phyloP scores from a whole-genome alignment of 352 stramenopile genomes.

The Phytophthora foliorum region DNA sequence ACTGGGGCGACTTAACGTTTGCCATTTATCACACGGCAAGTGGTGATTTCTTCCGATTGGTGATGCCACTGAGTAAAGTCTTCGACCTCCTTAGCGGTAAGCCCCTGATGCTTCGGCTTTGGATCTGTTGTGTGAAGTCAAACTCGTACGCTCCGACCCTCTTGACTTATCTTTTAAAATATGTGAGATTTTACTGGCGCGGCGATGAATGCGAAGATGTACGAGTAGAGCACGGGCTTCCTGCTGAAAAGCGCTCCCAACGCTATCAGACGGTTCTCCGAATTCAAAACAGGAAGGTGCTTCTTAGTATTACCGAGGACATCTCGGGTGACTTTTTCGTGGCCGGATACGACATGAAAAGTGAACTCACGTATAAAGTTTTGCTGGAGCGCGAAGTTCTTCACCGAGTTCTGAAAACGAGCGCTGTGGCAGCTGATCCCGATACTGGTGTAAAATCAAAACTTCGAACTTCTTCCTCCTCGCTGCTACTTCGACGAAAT shows the following conservation, averaged over 20 bases:
- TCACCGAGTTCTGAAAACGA: conserved; percentile 39
- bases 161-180: conserved; percentile 55
- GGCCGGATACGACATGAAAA: conserved; percentile 50
- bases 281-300: conserved; percentile 53
- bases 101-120: conserved; percentile 65
- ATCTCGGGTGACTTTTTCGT: conserved; percentile 55
- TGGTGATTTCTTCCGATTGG: conserved; percentile 43
- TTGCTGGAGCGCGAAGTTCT: conserved; percentile 62
- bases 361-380: conserved; percentile 52
- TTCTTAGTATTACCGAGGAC: conserved; percentile 58
- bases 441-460: conserved; percentile 15
- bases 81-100: conserved; percentile 50
- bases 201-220: conserved; percentile 26
- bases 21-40: conserved; percentile 59
- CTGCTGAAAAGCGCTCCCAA: conserved; percentile 16
- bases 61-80: conserved; percentile 41
- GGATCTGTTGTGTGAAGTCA: conserved; percentile 73
- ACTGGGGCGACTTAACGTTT: conserved; percentile 79
- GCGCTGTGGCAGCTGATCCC: background rate
- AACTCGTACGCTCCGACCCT: conserved; percentile 69
- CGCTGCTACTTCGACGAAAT: conserved; percentile 56
- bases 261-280: conserved; percentile 42
- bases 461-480: conserved; percentile 22
- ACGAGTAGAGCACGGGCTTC: conserved; percentile 13
- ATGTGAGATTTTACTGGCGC: conserved; percentile 37